A percentile compares a stretch with the other conserved stretches of the same genome.
phyloP scores from a whole-genome alignment of 2,329 filamentous ascomycete genomes.

The Hypomyces rosellus region DNA sequence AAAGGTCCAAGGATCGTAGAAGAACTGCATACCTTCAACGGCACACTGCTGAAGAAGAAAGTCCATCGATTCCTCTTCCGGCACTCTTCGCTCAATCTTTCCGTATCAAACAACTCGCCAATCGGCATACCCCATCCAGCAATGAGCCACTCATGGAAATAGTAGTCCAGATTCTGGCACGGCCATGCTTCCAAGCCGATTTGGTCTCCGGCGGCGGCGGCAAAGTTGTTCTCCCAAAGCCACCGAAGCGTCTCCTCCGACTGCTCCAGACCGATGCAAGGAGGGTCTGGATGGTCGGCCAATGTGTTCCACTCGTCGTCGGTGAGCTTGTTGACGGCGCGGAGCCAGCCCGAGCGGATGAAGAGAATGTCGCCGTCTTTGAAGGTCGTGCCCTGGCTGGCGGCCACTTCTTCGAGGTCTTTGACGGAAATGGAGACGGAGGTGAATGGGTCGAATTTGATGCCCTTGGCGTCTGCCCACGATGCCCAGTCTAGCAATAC shows the following conservation, averaged over 20 bases:
- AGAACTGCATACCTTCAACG: conserved; percentile 23
- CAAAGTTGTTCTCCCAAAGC: conserved; percentile 51
- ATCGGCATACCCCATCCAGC: conserved; percentile 47
- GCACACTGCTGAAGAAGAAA: conserved; percentile 36
- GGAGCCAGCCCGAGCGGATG: conserved; percentile 46
- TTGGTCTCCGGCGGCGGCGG: conserved; percentile 51
- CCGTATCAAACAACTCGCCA: conserved; percentile 43
- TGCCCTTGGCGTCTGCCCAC: conserved; percentile 33
- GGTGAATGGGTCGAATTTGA: conserved; percentile 33
- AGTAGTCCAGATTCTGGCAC: conserved; percentile 24
- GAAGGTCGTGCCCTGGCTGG: conserved; percentile 36
- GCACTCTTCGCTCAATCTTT: conserved; percentile 31
- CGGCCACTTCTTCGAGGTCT: conserved; percentile 37
- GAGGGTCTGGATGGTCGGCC: conserved; percentile 22
- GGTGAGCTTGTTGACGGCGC: conserved; percentile 33
- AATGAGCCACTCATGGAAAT: conserved; percentile 39
- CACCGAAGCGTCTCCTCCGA: conserved; percentile 44
- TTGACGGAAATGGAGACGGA: conserved; percentile 36
- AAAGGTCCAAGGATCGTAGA: neutral
- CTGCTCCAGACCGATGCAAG: conserved; percentile 39
- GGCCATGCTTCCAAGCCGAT: conserved; percentile 47
- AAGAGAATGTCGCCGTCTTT: conserved; percentile 50
- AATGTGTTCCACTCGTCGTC: conserved; percentile 31
- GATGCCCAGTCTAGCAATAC: conserved; percentile 47
- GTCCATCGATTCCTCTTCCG: conserved; percentile 26